Evolutionary conservation across 2,329 filamentous ascomycete genomes (phyloP).

Genomic region (Corynespora cassiicola): DNA sequence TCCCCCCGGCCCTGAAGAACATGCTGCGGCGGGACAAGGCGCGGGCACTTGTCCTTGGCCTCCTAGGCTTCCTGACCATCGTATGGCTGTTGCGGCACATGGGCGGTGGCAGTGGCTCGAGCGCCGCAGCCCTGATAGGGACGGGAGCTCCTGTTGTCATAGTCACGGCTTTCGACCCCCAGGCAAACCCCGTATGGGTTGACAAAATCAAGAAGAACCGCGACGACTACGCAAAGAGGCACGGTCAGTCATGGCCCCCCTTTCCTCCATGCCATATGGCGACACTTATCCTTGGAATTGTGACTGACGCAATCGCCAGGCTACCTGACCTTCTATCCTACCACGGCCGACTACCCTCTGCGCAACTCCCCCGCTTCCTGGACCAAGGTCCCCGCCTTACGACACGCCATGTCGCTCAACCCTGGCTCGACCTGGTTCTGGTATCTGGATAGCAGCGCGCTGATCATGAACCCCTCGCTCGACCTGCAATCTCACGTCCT

Average conservation of each 20-base stretch:
- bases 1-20: constrained; percentile 55
- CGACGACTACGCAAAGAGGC: constrained; percentile 80
- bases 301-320: constrained; percentile 62
- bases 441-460: constrained; percentile 82
- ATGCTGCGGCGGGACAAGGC: constrained; percentile 66
- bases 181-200: constrained; percentile 70
- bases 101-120: constrained; percentile 23
- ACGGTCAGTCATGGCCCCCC: constrained; percentile 67
- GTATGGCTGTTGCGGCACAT: constrained; percentile 44
- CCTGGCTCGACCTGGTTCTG: constrained; percentile 83
- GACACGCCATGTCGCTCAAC: constrained; percentile 83
- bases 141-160: constrained; percentile 69
- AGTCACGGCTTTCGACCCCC: constrained; percentile 81
- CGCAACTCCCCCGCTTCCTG: constrained; percentile 65
- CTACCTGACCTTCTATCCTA: constrained; percentile 84
- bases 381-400: constrained; percentile 82
- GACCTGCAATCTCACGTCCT: constrained; percentile 76
- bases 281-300: too few relatives aligned
- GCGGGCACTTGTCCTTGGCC: constrained; percentile 61
- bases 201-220: constrained; percentile 81
- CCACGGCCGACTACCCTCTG: constrained; percentile 77
- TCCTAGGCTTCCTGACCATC: constrained; percentile 61
- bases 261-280: constrained; percentile 3
- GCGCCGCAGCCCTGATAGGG: constrained; percentile 45
- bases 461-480: constrained; percentile 84